Evolutionary conservation across 2,329 filamentous ascomycete genomes (phyloP).

Genomic region (Penicillium sp.): DNA sequence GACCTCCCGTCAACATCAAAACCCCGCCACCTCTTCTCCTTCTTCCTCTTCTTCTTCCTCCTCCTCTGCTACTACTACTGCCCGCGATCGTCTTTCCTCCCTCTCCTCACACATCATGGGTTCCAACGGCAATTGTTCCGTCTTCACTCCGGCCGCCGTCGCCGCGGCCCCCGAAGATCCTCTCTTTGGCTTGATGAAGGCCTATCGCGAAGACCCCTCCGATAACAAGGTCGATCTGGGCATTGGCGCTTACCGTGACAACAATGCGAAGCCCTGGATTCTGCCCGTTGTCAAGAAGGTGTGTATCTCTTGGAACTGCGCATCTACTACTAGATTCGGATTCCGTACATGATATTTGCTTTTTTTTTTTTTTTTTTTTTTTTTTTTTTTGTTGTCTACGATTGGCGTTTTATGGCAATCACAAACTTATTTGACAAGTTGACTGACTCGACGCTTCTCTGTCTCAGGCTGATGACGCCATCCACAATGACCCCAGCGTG

Average conservation of each 20-base stretch:
- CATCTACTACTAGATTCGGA: not conserved
- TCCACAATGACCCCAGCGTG: constrained; percentile 84
- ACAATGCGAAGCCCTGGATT: constrained; percentile 97
- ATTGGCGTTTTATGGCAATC: not conserved
- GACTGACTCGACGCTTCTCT: constrained; percentile 5
- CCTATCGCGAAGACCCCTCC: constrained; percentile 78
- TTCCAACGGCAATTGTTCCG: constrained; percentile 61
- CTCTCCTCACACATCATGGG: constrained; percentile 67
- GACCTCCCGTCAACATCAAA: constrained; percentile 23
- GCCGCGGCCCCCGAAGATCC: constrained; percentile 93
- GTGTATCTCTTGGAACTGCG: constrained; percentile 9
- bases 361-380: not conserved
- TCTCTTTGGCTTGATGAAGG: constrained; percentile 89
- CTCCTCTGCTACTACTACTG: constrained; percentile 27
- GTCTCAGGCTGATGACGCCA: constrained; percentile 81
- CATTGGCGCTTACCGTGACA: constrained; percentile 91
- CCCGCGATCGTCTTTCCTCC: constrained; percentile 42
- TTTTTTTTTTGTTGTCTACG: not conserved
- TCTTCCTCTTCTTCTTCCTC: constrained; percentile 32
- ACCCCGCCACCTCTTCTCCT: constrained; percentile 22
- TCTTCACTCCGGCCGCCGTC: constrained; percentile 77
- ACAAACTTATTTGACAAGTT: not conserved
- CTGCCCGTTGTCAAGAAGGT: constrained; percentile 97
- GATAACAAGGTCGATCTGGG: constrained; percentile 91
- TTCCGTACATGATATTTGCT: not conserved